phyloP scores from a whole-genome alignment of 1,139 yeast species.

The Taiozyma sp. region DNA sequence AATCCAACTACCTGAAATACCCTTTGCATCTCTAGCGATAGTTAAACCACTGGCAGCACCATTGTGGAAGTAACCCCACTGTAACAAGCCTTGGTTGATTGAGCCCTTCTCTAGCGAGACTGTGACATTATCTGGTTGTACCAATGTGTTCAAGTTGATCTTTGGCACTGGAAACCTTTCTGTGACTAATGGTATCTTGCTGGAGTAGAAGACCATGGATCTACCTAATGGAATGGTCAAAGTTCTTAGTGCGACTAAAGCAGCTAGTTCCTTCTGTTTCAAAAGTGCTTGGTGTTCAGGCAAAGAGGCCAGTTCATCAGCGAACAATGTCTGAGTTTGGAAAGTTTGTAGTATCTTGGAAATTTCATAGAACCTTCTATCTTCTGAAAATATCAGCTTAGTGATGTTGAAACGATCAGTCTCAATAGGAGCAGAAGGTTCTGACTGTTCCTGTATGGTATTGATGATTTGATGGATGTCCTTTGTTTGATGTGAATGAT shows the following conservation, averaged over 20 bases:
- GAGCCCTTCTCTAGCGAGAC: conserved; percentile 55
- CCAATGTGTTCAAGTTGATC: conserved; percentile 62
- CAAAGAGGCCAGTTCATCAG: conserved; percentile 12
- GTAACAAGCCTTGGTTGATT: conserved; percentile 44
- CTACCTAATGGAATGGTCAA: conserved; percentile 76
- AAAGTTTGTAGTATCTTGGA: conserved; percentile 56
- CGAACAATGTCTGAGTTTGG: conserved; percentile 48
- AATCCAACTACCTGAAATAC: conserved; percentile 89
- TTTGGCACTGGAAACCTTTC: conserved; percentile 81
- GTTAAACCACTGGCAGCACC: conserved; percentile 89
- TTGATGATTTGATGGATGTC: conserved; percentile 48
- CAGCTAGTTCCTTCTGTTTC: conserved; percentile 61
- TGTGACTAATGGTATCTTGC: conserved; percentile 74
- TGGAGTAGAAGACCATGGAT: conserved; percentile 66
- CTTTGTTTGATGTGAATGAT: conserved; percentile 23
- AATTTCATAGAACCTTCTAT: conserved; percentile 77
- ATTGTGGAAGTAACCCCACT: conserved; percentile 91
- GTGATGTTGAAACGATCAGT: conserved; percentile 65
- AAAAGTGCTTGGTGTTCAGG: conserved; percentile 56
- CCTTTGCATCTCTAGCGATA: conserved; percentile 62
- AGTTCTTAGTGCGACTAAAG: conserved; percentile 61
- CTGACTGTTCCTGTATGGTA: conserved; percentile 43
- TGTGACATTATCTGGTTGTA: conserved; percentile 65
- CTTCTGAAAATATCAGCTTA: conserved; percentile 67
- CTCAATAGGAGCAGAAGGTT: conserved; percentile 50